phyloP scores from a whole-genome alignment of 192 early-diverging fungal species.

The Coemansia sp. region DNA sequence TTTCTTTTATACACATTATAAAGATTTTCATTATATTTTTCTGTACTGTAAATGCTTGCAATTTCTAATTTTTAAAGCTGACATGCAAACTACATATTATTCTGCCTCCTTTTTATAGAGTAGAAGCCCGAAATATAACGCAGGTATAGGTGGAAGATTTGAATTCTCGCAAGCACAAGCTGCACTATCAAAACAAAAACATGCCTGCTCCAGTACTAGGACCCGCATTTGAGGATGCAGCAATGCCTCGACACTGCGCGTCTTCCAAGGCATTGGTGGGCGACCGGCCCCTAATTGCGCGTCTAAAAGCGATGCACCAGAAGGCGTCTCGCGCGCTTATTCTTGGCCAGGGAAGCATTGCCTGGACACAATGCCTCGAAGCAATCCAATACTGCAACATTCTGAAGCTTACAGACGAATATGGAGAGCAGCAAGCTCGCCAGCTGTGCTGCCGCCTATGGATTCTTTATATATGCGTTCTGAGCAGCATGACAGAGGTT shows the following conservation, averaged over 20 bases:
- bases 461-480: conserved; percentile 53
- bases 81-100: no score
- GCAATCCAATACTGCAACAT: conserved; percentile 46
- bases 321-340: conserved; percentile 53
- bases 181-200: background rate
- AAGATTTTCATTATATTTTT: background rate
- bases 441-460: conserved; percentile 53
- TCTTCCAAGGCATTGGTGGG: background rate
- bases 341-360: conserved; percentile 34
- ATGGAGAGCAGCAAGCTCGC: conserved; percentile 43
- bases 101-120: no score
- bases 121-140: no score
- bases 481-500: conserved; percentile 47
- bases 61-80: background rate
- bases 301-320: conserved; percentile 43
- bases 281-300: conserved; percentile 12
- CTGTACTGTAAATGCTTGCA: background rate
- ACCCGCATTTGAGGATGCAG: background rate
- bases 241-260: background rate
- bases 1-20: background rate
- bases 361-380: conserved; percentile 36
- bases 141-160: background rate
- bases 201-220: conserved; percentile 1
- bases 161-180: background rate
- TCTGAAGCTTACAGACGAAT: conserved; percentile 30